Evolutionary conservation across 345 rosid species (phyloP).

Genomic region (Populus tremula): DNA sequence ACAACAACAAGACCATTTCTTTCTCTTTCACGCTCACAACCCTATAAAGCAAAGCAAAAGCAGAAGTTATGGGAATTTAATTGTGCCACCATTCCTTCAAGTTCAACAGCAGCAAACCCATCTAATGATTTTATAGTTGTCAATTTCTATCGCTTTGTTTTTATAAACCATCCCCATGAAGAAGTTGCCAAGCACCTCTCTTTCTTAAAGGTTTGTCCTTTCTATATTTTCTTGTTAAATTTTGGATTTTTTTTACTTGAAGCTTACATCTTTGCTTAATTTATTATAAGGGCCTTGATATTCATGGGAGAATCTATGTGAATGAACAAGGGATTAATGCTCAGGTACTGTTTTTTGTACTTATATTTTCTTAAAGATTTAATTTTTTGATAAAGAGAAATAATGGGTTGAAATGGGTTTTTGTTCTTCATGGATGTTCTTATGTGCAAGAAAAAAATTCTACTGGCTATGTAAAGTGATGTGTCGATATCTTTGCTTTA

Average conservation of each 20-base stretch:
- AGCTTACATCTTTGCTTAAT: neutral
- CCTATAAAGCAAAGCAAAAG: too few relatives aligned
- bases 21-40: too few relatives aligned
- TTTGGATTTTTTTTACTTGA: neutral
- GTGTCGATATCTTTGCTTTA: neutral
- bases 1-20: too few relatives aligned
- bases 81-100: too few relatives aligned
- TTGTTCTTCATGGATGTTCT: neutral
- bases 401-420: neutral
- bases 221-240: neutral
- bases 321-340: constrained; percentile 94
- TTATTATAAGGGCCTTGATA: constrained; percentile 50
- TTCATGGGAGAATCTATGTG: constrained; percentile 76
- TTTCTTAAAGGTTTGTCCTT: constrained; percentile 51
- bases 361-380: neutral
- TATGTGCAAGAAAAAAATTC: neutral
- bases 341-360: constrained; percentile 49
- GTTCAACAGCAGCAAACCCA: too few relatives aligned
- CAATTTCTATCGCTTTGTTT: constrained; percentile 74
- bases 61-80: too few relatives aligned
- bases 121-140: constrained; percentile 56
- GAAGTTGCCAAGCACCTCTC: constrained; percentile 66
- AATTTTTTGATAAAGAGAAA: neutral
- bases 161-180: constrained; percentile 46
- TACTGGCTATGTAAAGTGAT: neutral